phyloP scores from a whole-genome alignment of 1,139 yeast species.

The Kodamaea derodonti region DNA sequence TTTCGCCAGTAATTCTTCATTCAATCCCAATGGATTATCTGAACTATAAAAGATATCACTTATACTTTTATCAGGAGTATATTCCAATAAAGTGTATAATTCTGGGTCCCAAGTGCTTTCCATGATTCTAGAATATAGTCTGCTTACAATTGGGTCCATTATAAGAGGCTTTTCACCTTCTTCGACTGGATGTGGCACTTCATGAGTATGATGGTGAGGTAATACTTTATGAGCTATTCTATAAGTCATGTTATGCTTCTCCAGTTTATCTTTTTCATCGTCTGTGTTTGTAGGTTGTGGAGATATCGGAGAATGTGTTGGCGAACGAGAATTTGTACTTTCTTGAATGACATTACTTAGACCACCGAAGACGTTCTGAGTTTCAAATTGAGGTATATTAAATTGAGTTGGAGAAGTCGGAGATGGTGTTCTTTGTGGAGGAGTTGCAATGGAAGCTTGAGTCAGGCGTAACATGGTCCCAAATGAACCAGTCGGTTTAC shows the following conservation, averaged over 20 bases:
- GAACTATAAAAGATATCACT: slow-evolving; percentile 68
- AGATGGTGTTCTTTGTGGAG: background rate
- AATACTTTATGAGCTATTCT: background rate
- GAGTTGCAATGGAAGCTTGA: background rate
- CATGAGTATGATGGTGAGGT: background rate
- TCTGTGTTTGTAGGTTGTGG: background rate
- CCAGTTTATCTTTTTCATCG: background rate
- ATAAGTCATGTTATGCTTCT: background rate
- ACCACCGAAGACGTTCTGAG: slow-evolving; percentile 38
- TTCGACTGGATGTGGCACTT: background rate
- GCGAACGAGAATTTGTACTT: background rate
- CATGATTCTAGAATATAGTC: slow-evolving; percentile 57
- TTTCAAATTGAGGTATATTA: slow-evolving; percentile 38
- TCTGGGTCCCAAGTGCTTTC: slow-evolving; percentile 78
- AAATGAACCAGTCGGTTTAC: background rate
- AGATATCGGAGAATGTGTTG: background rate
- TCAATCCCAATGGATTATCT: slow-evolving; percentile 60
- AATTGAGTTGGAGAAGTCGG: slow-evolving; percentile 14
- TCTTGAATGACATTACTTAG: slow-evolving; percentile 28
- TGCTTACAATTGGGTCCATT: slow-evolving; percentile 51
- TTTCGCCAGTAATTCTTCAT: slow-evolving; percentile 22
- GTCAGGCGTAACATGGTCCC: background rate
- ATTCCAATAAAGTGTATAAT: slow-evolving; percentile 54
- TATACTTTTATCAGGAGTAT: slow-evolving; percentile 67
- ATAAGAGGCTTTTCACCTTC: slow-evolving; percentile 14